Base-by-base conservation (phyloP, 2,329 filamentous ascomycete species). In the Ophiostoma sp. region DNA sequence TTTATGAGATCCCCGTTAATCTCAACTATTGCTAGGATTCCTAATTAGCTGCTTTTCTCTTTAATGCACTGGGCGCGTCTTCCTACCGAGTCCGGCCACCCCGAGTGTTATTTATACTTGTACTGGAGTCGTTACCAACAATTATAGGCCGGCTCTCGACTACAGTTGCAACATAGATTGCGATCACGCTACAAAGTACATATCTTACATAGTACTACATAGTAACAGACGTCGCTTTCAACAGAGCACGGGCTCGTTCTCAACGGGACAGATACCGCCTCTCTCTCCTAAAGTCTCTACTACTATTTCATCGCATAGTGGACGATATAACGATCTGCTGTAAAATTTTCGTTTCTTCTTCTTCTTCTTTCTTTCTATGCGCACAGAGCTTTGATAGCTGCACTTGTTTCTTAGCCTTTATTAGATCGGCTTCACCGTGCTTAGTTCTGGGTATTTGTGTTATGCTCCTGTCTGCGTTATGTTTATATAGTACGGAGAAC, bases 1-100 rank as follows among this genome's bases (percentile, higher is more conserved):
- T 31, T 3, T 31, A 31, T 31, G 27, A 31, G 35, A 5, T 62
- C 31, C 5, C 3, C 57, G 6, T 8, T 13, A 27, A 20, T 31
- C 13, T n/a, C 27, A 4, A 62, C 20, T 65, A 35, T 62, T 31
- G 52, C 57, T 11, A 62, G 57, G 27, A 33, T 31, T 62, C 57
- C 17, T 23, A 65, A 23, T 36, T 65, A 36, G 20, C 27, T 13
- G 1, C 17, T 17, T 11, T 65, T 31, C 35, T 23, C 4, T 39
- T 36, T 17, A 41, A 36, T 65, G 62, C 60, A 36, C 60, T n/a
- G 62, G 62, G 62, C 62, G 64, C 64, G 66, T 67, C 17, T 67
- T 67, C 65, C 65, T 65, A 36, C 62, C 62, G 35, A 65, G 62
- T 65, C 62, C 62, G 62, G 62, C 62, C 39, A 36, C 33, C 31